Percentiles rank a stretch among this genome's conserved stretches.
Conservation (phyloP, 129 eudicot species). For the Flaveria linearis region DNA sequence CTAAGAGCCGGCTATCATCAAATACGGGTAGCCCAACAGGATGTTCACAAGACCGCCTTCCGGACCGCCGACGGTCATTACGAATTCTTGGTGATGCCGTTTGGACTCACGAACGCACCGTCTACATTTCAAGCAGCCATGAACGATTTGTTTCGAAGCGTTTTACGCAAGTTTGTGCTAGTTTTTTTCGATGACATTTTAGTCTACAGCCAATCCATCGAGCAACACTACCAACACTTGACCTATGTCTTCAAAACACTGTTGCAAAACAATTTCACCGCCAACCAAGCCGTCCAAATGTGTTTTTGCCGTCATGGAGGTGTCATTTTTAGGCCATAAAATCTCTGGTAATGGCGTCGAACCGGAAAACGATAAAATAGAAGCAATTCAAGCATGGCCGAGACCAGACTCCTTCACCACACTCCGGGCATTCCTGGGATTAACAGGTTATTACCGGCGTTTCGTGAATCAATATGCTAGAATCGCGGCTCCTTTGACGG, state of each 20-base stretch:
- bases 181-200: constrained; percentile 12
- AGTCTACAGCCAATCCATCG: background rate
- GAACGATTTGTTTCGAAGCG: background rate
- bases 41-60: background rate
- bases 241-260: background rate
- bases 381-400: too few species aligned
- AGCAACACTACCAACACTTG: background rate
- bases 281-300: too few species aligned
- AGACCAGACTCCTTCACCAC: too few species aligned
- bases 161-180: background rate
- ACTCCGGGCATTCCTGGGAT: too few species aligned
- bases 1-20: too few species aligned
- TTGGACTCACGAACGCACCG: background rate
- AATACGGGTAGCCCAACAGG: too few species aligned
- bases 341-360: too few species aligned
- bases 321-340: too few species aligned
- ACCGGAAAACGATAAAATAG: too few species aligned
- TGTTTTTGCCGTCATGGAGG: too few species aligned
- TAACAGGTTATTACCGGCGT: background rate
- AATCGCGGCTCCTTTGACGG: background rate
- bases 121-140: constrained; percentile 8
- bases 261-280: too few species aligned
- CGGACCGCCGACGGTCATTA: background rate
- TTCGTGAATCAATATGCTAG: background rate
- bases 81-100: too few species aligned